Evolutionary conservation across 176 grass and related monocot genomes (phyloP).

Genomic region (Oryza brachyantha): DNA sequence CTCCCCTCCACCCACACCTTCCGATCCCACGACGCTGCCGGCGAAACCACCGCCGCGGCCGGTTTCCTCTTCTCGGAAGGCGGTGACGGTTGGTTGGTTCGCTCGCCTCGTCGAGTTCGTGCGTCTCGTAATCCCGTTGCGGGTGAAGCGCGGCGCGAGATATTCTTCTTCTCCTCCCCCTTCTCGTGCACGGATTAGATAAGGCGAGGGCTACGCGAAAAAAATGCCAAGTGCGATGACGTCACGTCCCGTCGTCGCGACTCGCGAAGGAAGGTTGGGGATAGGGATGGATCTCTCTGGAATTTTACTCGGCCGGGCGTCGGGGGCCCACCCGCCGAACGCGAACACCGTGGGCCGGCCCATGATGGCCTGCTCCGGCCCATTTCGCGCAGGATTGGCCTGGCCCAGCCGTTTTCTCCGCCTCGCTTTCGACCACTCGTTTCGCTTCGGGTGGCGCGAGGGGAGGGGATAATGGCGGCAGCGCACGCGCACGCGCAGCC

Average conservation of each 20-base stretch:
- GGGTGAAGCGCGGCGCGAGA: constrained; percentile 25
- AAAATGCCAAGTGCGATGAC: constrained; percentile 1
- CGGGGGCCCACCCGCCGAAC: background rate
- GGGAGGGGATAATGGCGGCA: constrained; percentile 46
- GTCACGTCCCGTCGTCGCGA: constrained; percentile 7
- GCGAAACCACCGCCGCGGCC: constrained; percentile 13
- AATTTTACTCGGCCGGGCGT: background rate
- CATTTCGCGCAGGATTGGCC: background rate
- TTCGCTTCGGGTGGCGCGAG: constrained; percentile 21
- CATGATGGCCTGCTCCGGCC: background rate
- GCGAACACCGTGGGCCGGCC: background rate
- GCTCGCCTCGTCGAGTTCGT: constrained; percentile 17
- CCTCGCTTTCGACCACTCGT: constrained; percentile 43
- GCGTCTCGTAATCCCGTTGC: background rate
- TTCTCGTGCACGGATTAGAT: background rate
- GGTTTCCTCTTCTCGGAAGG: background rate
- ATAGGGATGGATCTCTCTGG: constrained; percentile 42
- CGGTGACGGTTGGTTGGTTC: background rate
- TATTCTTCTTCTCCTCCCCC: background rate
- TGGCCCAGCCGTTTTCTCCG: constrained; percentile 7
- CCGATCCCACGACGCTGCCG: constrained; percentile 23
- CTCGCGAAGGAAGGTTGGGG: background rate
- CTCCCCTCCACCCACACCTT: background rate
- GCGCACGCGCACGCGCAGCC: constrained; percentile 27
- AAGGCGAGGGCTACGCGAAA: background rate